These are phyloP conservation scores for Lepidium africanum DNA, from an alignment of 345 rosid genomes.

Conservation along the genomic window DNA sequence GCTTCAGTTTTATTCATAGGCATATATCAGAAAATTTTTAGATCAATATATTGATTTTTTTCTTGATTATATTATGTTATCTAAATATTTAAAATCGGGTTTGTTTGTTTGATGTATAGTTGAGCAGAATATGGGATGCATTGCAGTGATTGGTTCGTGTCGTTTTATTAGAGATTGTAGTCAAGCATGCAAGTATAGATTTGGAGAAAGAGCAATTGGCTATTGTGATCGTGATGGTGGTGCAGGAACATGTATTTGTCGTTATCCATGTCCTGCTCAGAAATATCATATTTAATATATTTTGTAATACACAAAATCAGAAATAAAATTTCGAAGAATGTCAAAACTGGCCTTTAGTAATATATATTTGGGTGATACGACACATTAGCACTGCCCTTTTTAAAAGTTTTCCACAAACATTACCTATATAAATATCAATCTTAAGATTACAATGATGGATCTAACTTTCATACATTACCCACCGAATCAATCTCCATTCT, in stretches of 20 bases:
- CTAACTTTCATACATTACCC: no score
- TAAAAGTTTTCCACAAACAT: no score
- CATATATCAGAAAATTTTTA: not conserved
- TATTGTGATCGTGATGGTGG: not conserved
- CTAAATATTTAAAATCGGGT: not conserved
- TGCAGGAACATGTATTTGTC: not conserved
- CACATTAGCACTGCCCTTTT: no score
- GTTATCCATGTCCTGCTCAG: not conserved
- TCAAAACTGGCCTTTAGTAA: no score
- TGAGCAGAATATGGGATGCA: slow-evolving; percentile 9
- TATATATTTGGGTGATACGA: no score
- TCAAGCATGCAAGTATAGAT: not conserved
- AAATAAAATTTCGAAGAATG: no score
- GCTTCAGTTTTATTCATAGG: not conserved
- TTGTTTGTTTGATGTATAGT: not conserved
- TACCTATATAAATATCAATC: no score
- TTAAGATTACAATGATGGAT: no score
- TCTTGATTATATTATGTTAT: not conserved
- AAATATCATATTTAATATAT: not conserved
- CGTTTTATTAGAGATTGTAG: not conserved
- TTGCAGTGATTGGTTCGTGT: not conserved
- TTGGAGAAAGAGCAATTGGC: not conserved
- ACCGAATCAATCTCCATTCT: no score
- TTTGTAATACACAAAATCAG: not conserved
- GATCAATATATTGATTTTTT: not conserved